Conservation (phyloP, 2,329 filamentous ascomycete genomes). For the Nemania bipapillata region DNA sequence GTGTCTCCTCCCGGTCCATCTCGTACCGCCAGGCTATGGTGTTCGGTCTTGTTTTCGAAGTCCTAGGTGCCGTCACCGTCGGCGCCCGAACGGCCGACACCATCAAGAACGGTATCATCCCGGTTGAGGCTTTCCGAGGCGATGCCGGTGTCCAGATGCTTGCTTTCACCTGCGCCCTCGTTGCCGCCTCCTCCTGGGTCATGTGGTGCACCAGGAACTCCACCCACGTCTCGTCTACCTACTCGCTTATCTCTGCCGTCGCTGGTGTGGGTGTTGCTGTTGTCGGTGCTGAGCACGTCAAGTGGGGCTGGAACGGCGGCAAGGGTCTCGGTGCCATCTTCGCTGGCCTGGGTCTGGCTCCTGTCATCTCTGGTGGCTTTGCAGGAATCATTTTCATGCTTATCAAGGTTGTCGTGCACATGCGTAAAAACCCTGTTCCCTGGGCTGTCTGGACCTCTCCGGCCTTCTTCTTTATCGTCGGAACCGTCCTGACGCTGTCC, state of each 20-base stretch:
- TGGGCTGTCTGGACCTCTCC: constrained; percentile 80
- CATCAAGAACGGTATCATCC: constrained; percentile 82
- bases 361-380: constrained; percentile 72
- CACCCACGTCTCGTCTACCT: constrained; percentile 77
- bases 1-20: constrained; percentile 81
- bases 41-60: constrained; percentile 73
- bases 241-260: constrained; percentile 75
- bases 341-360: constrained; percentile 76
- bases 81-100: constrained; percentile 77
- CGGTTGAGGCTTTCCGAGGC: constrained; percentile 65
- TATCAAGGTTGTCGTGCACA: constrained; percentile 76
- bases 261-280: constrained; percentile 76
- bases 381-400: constrained; percentile 75
- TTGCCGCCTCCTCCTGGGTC: constrained; percentile 75
- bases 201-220: constrained; percentile 83
- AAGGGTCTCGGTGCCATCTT: constrained; percentile 78
- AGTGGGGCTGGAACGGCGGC: constrained; percentile 77
- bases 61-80: constrained; percentile 73
- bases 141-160: constrained; percentile 75
- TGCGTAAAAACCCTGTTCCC: constrained; percentile 75
- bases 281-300: constrained; percentile 68
- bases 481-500: constrained; percentile 77
- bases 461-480: constrained; percentile 81
- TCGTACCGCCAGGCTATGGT: constrained; percentile 76
- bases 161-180: constrained; percentile 72